A percentile compares a stretch with the other conserved stretches of the same genome.
phyloP scores from a whole-genome alignment of 805 yeast species.

The Maudiozyma bulderi region DNA sequence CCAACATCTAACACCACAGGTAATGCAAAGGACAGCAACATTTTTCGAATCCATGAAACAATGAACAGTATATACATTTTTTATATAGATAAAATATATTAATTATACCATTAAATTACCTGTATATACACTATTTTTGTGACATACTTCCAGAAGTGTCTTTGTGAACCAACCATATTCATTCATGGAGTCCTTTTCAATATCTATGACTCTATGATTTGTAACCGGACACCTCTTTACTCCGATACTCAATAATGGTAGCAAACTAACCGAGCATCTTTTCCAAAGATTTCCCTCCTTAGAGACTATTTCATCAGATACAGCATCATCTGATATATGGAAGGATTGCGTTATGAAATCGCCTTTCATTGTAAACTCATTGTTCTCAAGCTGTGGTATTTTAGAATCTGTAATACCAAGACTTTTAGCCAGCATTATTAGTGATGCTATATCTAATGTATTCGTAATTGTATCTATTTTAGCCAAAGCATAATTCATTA shows the following conservation, averaged over 20 bases:
- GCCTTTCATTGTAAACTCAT: constrained; percentile 12
- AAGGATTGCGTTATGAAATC: constrained; percentile 24
- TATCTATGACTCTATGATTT: constrained; percentile 23
- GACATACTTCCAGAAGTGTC: constrained; percentile 19
- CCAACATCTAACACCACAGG: constrained; percentile 9
- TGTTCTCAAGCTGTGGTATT: not conserved
- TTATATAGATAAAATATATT: not conserved
- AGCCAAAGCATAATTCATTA: constrained; percentile 20
- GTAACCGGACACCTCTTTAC: constrained; percentile 31
- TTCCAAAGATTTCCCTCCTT: constrained; percentile 28
- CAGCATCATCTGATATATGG: constrained; percentile 5
- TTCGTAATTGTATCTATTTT: constrained; percentile 13
- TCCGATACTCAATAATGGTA: constrained; percentile 30
- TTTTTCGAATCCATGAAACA: constrained; percentile 12
- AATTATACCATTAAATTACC: constrained; percentile 12
- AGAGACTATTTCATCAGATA: constrained; percentile 16
- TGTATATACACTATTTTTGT: constrained; percentile 21
- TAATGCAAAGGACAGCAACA: constrained; percentile 14
- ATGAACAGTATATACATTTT: not conserved
- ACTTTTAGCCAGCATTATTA: constrained; percentile 14
- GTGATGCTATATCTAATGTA: constrained; percentile 20
- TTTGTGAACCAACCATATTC: constrained; percentile 30
- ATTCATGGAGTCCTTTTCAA: constrained; percentile 18
- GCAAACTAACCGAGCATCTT: constrained; percentile 30
- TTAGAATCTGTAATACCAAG: constrained; percentile 2